Conservation (phyloP, 1,284 basidiomycete species). For the Ganoderma resinaceum region DNA sequence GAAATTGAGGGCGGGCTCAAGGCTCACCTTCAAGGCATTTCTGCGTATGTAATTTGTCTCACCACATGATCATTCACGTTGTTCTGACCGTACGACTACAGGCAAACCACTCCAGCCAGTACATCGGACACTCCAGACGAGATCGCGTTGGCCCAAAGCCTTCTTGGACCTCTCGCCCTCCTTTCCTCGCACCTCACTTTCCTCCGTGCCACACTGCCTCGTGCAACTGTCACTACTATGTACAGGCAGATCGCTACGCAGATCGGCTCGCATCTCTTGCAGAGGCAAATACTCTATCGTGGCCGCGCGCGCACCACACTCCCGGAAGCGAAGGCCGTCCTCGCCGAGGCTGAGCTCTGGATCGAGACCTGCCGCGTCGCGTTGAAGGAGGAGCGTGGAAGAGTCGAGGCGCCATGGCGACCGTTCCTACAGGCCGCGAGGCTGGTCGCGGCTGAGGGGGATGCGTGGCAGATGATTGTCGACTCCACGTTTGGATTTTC, state of each 20-base stretch:
- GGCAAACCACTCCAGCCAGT: conserved; percentile 34
- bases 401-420: conserved; percentile 71
- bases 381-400: conserved; percentile 44
- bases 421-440: conserved; percentile 71
- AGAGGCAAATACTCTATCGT: conserved; percentile 82
- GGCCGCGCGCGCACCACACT: conserved; percentile 65
- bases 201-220: conserved; percentile 67
- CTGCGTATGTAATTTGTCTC: conserved; percentile 22
- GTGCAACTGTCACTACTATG: conserved; percentile 57
- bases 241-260: conserved; percentile 76
- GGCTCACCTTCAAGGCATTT: conserved; percentile 52
- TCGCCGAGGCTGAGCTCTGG: conserved; percentile 80
- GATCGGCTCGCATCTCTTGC: conserved; percentile 77
- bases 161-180: conserved; percentile 75
- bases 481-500: conserved; percentile 52
- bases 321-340: conserved; percentile 61
- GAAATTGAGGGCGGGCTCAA: conserved; percentile 83
- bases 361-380: conserved; percentile 73
- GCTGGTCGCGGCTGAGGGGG: conserved; percentile 65
- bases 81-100: conserved; percentile 14
- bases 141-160: conserved; percentile 65
- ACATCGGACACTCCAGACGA: conserved; percentile 42
- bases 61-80: background rate
- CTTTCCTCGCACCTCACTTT: conserved; percentile 77
- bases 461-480: conserved; percentile 53